These are phyloP conservation scores for Xanthoconium stramineum DNA, from an alignment of 768 basidiomycete genomes.

Conservation along the genomic window DNA sequence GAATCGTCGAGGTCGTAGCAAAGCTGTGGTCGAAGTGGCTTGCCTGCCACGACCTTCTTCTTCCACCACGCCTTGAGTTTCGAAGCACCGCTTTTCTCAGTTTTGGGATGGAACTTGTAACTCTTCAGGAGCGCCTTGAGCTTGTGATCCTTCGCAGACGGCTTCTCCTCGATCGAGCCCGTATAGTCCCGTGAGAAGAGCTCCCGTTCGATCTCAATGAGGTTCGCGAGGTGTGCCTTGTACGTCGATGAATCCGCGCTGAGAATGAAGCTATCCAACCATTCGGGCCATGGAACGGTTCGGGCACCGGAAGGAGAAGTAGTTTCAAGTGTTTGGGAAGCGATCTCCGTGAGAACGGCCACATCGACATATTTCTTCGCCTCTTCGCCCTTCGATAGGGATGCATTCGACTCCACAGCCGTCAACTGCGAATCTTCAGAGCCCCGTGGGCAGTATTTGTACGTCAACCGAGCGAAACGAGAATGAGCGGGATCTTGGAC, in stretches of 20 bases:
- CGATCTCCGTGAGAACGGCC: slow-evolving; percentile 19
- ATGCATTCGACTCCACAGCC: slow-evolving; percentile 34
- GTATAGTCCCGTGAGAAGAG: slow-evolving; percentile 25
- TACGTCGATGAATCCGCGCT: slow-evolving; percentile 36
- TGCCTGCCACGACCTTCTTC: slow-evolving; percentile 48
- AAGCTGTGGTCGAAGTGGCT: slow-evolving; percentile 37
- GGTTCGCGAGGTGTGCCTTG: slow-evolving; percentile 32
- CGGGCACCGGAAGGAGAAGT: slow-evolving; percentile 25
- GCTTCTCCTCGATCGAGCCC: slow-evolving; percentile 23
- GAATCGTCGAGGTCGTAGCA: slow-evolving; percentile 40
- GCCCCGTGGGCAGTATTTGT: slow-evolving; percentile 47
- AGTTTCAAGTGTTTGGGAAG: slow-evolving; percentile 15
- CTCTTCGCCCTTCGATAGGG: slow-evolving; percentile 14
- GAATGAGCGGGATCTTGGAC: slow-evolving; percentile 1
- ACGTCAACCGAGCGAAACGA: slow-evolving; percentile 12
- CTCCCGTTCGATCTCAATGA: slow-evolving; percentile 36
- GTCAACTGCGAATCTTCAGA: slow-evolving; percentile 68
- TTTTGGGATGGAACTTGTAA: slow-evolving; percentile 35
- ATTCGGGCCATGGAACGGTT: slow-evolving; percentile 37
- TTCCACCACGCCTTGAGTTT: slow-evolving; percentile 64
- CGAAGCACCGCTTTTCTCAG: slow-evolving; percentile 38
- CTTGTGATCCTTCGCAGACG: slow-evolving; percentile 32
- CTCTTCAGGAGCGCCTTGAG: slow-evolving; percentile 43
- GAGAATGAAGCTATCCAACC: slow-evolving; percentile 38
- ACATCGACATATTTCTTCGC: slow-evolving; percentile 17